Evolutionary conservation across 257 asterid genomes (phyloP), one percentile per base, ranked within the genome.

Genomic region (Fraxinus cuspidata): DNA sequence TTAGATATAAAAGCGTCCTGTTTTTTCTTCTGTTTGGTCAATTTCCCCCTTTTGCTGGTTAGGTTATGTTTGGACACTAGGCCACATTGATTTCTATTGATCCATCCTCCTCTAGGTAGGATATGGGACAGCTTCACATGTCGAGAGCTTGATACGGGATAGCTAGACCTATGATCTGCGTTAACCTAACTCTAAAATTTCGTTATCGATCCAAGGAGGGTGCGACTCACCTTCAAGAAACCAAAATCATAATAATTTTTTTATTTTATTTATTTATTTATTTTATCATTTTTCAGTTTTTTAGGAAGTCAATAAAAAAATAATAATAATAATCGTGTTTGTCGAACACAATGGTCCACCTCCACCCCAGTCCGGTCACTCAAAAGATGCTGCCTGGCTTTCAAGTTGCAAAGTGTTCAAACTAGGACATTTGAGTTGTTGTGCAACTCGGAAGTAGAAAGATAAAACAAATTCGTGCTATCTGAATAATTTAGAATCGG

Each of bases 11-110:
- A 77, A 79, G 83, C 80, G 23, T 53, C 11, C 42, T 78, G 56
- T 84, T 31, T 72, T 78, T 68, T 74, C 80, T 47, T 60, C 76
- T 88, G 85, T 83, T 78, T 76, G 72, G 88, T 78, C 89, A 63
- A 83, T 81, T 28, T 80, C 74, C 70, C 49, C 72, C 23, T 12
- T 42, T 51, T 38, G 40, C 29, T 77, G 42, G 56, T 27, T 63
- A 25, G 31, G 68, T 63, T 63, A 9, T 25, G 32, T n/a, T 71
- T 83, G 68, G 80, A 51, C 73, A 38, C 38, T 74, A 49, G 74
- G 53, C 56, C 77, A 56, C 73, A 58, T 58, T 70, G 53, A 60
- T 42, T 74, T 79, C 67, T 71, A 65, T 77, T 2, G 16, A 60
- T 60, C 25, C 77, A 73, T 75, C 78, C 80, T 69, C 73, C 56